Evolutionary conservation across 352 stramenopile species (phyloP).

Genomic region (Globisporangium polare): DNA sequence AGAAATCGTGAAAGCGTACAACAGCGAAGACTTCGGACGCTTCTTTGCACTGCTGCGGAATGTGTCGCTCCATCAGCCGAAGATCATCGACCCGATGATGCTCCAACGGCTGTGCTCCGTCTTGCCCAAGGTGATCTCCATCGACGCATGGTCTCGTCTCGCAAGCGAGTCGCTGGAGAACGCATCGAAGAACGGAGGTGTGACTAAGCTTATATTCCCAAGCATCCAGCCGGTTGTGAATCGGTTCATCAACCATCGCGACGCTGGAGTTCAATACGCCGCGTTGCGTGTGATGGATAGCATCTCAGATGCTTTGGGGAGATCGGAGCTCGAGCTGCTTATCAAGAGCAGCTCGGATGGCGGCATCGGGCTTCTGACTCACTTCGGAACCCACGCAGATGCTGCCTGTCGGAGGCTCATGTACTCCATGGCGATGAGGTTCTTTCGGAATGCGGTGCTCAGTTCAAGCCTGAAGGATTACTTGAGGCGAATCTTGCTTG

Average conservation of each 20-base stretch:
- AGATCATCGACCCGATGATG: constrained; percentile 65
- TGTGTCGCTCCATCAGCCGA: constrained; percentile 49
- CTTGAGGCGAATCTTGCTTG: constrained; percentile 37
- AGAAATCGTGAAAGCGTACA: constrained; percentile 47
- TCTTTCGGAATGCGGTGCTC: constrained; percentile 26
- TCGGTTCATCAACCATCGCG: constrained; percentile 52
- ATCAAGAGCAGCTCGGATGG: constrained; percentile 23
- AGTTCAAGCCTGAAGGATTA: constrained; percentile 13
- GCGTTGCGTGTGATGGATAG: constrained; percentile 36
- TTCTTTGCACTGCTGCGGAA: constrained; percentile 64
- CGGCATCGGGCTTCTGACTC: constrained; percentile 36
- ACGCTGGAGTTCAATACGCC: constrained; percentile 41
- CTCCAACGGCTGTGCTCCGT: constrained; percentile 66
- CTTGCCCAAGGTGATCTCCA: constrained; percentile 45
- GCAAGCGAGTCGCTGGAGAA: constrained; percentile 41
- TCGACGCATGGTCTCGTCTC: constrained; percentile 57
- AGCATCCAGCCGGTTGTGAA: constrained; percentile 42
- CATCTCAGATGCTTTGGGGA: constrained; percentile 31
- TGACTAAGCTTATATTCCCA: constrained; percentile 40
- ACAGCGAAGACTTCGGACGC: constrained; percentile 57
- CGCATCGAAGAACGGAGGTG: constrained; percentile 33
- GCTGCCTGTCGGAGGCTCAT: constrained; percentile 33
- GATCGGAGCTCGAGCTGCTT: constrained; percentile 23
- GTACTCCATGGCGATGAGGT: constrained; percentile 35
- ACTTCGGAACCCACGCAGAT: constrained; percentile 34